Percentiles rank a stretch among this genome's conserved stretches.
phyloP scores from a whole-genome alignment of 495 filamentous ascomycete genomes.

The Neurospora sp. region DNA sequence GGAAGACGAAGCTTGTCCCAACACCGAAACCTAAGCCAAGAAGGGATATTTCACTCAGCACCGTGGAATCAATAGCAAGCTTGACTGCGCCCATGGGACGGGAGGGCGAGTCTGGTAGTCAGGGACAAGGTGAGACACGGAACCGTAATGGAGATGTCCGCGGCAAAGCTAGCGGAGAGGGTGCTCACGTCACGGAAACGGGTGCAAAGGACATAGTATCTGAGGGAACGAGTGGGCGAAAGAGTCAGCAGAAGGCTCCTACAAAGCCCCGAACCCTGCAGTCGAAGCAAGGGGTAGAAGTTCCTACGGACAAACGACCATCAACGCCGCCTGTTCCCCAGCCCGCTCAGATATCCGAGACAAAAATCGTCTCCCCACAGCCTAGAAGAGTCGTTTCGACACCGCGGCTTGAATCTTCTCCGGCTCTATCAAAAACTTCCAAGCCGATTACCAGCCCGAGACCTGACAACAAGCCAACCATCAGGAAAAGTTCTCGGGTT shows the following conservation, averaged over 20 bases:
- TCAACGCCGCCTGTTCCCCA: constrained; percentile 1
- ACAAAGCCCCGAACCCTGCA: background rate
- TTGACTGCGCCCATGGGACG: background rate
- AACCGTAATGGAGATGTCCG: background rate
- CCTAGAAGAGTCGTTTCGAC: constrained; percentile 11
- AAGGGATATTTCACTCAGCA: background rate
- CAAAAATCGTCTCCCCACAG: constrained; percentile 14
- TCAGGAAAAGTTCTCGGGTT: background rate
- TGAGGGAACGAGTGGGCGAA: background rate
- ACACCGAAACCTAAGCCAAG: constrained; percentile 12
- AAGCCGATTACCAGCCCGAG: background rate
- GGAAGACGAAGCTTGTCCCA: constrained; percentile 5
- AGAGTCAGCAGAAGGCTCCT: background rate
- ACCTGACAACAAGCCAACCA: background rate
- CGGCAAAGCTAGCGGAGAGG: background rate
- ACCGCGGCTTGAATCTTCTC: constrained; percentile 13
- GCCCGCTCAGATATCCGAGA: background rate
- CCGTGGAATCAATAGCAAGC: background rate
- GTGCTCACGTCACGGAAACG: background rate
- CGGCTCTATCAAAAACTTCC: background rate
- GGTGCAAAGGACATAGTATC: background rate
- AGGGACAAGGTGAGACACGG: background rate
- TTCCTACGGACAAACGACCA: background rate
- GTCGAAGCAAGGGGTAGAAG: background rate
- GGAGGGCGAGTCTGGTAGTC: background rate